Evolutionary conservation across 1,139 yeast genomes (phyloP), one percentile per base, ranked within the genome.

Genomic region (Magnusiomyces suaveolens): DNA sequence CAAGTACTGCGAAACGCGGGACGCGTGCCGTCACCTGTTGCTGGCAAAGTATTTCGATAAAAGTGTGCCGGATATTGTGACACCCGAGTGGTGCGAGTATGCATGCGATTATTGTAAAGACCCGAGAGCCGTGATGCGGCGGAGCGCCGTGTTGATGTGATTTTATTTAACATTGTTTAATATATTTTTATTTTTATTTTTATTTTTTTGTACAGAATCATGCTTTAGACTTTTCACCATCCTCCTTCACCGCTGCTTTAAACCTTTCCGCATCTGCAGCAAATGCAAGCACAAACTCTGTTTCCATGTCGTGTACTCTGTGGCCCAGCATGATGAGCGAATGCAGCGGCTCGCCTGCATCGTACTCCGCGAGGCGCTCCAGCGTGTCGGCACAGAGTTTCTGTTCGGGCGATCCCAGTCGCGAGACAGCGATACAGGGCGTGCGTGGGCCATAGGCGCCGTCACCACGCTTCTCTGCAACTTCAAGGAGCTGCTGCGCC

Each of bases 281-380:
- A 69, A 81, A 92, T 62, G 83, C 92, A 58, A 83, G 74, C 69
- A 92, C 73, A 66, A 83, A 92, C 62, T 90, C 97, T 64, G 88
- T 73, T 69, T 92, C 98, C 59, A 92, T 77, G 57, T 92, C 97
- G 66, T 92, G 98, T 32, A 89, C 92, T 67, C 87, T 90, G 76
- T 95, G 83, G 39, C 98, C 98, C 58, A 90, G 75, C 73, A 92
- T 83, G 50, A 92, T 82, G 63, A 92, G 78, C 3, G 97, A 87
- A 69, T 92, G 98, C 63, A 92, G 75, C 33, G 98, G 98, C 63
- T 83, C 96, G 26, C 98, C 98, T 12, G 95, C 81, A 61, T 90
- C 97, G 65, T 87, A 89, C 53, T 80, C 79, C 10, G 86, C 76
- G 67, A 92, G 75, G 51, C 71, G 70, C 58, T 77, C 71, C 61